Evolutionary conservation across 2,329 filamentous ascomycete genomes (phyloP), one percentile per base, ranked within the genome.

Genomic region (Talaromyces sp.): DNA sequence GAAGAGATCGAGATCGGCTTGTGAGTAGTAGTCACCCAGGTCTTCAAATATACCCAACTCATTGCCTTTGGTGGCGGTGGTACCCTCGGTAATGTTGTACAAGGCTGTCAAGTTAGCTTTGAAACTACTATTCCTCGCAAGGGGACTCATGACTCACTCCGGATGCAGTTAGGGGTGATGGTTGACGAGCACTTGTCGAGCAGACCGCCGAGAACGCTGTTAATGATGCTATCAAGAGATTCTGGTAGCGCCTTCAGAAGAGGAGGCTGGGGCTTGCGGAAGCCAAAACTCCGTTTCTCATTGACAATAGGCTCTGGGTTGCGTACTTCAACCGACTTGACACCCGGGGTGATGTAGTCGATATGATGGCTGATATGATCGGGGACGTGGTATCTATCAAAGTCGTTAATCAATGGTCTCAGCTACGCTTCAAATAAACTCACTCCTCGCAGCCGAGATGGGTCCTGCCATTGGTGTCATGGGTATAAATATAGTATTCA

Each of bases 31-130:
- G 62, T 81, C 79, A n/a, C 75, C 74, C 44, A 76, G 63, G 53
- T 74, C 71, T 64, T 82, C 78, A 51, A 79, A 79, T 28, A 83
- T 79, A 54, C 76, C 80, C 47, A 77, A 69, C 59, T 76, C 72
- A 61, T 82, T 82, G 9, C 78, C 77, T 7, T 68, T 44, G 3
- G 65, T 65, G 33, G 70, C 66, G 12, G 70, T 72, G 6, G 70
- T 74, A 14, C 71, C 74, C 10, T 74, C 61, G 4, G 77, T 74
- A 59, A 82, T 76, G 65, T 78, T 77, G 66, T 82, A 82, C 67
- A 81, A 70, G 23, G 70, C 71, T 70, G 56, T 62, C 57, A 30
- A 12, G 54, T 68, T 55, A 67, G 59, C 30, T 40, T 27, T 31
- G 3, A 16, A 47, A n/a, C 33, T 8, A 23, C 16, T 14, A 23